Conservation (phyloP, 495 filamentous ascomycete genomes). For the Aspergillus saccharolyticus region DNA sequence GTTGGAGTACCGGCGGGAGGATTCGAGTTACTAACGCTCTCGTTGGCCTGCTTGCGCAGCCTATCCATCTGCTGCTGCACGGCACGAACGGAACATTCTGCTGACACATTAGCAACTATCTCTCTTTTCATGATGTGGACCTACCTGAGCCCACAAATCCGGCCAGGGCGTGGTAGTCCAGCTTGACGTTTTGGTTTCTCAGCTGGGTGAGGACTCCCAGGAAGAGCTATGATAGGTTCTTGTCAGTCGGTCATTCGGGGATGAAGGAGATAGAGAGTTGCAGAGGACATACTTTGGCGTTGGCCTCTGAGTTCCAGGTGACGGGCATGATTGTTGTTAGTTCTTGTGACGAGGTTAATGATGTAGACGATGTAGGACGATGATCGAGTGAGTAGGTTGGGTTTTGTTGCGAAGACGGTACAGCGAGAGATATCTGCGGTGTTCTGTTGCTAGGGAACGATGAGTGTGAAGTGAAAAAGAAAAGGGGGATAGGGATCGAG, state of each 20-base stretch:
- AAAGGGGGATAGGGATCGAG: no score
- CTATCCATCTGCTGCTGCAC: conserved; percentile 7
- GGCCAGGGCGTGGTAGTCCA: conserved; percentile 7
- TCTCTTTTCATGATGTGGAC: background rate
- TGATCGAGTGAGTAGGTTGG: no score
- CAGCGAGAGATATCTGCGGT: no score
- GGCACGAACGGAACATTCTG: conserved; percentile 8
- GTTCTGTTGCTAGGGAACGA: no score
- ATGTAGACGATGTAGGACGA: no score
- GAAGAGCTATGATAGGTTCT: conserved; percentile 3
- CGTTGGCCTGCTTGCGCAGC: conserved; percentile 1
- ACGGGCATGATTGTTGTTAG: no score
- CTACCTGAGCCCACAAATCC: conserved; percentile 11
- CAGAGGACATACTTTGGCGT: background rate
- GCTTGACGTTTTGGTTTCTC: conserved; percentile 6
- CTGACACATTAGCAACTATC: background rate
- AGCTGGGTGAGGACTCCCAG: conserved; percentile 12
- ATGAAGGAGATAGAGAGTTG: background rate
- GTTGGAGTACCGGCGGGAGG: background rate
- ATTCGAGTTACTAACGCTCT: background rate
- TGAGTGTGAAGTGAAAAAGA: no score
- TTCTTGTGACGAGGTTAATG: no score
- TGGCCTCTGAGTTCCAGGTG: no score
- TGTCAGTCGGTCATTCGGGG: background rate
- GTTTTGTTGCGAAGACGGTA: no score